A percentile compares a stretch with the other conserved stretches of the same genome.
These are phyloP conservation scores for Pterocarpus macrocarpus DNA, from an alignment of 306 rosid genomes.

Conservation along the genomic window DNA sequence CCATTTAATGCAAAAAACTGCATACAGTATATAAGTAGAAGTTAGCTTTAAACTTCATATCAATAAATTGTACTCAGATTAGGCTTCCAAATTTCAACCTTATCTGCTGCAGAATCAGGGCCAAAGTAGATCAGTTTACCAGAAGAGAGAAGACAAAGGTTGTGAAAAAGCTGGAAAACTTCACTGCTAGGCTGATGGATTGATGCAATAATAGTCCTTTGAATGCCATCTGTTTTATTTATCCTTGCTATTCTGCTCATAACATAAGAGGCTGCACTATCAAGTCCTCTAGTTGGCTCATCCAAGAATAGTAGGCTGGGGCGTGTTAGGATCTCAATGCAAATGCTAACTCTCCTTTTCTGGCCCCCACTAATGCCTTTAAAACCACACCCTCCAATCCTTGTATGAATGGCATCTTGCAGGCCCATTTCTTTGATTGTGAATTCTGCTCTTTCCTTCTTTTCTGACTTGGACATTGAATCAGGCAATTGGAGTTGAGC, in stretches of 20 bases:
- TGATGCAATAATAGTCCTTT: constrained; percentile 56
- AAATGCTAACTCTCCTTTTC: constrained; percentile 61
- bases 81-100: constrained; percentile 43
- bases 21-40: no score
- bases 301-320: no score
- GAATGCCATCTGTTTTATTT: constrained; percentile 35
- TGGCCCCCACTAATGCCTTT: constrained; percentile 71
- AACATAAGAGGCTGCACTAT: constrained; percentile 68
- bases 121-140: constrained; percentile 65
- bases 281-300: no score
- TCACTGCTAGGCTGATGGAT: no score
- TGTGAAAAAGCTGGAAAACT: no score
- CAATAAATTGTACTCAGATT: no score
- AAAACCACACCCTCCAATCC: constrained; percentile 62
- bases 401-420: constrained; percentile 54
- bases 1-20: constrained; percentile 56
- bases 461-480: constrained; percentile 52
- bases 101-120: constrained; percentile 58
- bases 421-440: constrained; percentile 70
- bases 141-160: constrained; percentile 53
- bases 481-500: constrained; percentile 33
- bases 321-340: no score
- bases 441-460: constrained; percentile 58
- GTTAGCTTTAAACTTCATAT: no score
- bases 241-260: constrained; percentile 60